phyloP scores from a whole-genome alignment of 2,329 filamentous ascomycete species.

The Metarhizium brunneum region DNA sequence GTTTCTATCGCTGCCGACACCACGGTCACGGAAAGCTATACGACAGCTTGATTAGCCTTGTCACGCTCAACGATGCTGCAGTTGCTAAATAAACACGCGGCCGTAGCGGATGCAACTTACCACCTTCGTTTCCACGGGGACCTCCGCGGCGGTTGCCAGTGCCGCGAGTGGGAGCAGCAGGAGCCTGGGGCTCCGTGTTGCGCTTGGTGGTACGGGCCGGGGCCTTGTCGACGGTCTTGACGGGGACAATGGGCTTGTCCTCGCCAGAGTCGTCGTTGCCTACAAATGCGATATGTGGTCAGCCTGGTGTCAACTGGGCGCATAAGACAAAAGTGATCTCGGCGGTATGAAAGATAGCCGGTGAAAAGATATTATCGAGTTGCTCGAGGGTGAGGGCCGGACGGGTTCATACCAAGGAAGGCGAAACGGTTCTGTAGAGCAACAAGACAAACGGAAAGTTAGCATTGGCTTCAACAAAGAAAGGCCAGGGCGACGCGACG shows the following conservation, averaged over 20 bases:
- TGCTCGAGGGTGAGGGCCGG: conserved; percentile 13
- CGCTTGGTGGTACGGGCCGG: conserved; percentile 69
- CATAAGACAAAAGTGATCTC: conserved; percentile 9
- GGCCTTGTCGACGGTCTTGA: conserved; percentile 84
- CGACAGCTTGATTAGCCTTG: not conserved
- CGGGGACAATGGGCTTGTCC: conserved; percentile 69
- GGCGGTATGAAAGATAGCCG: not conserved
- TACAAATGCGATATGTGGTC: conserved; percentile 16
- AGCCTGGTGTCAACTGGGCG: conserved; percentile 3
- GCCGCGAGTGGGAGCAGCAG: conserved; percentile 47
- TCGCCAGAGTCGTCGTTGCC: conserved; percentile 54
- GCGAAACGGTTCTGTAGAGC: conserved; percentile 79
- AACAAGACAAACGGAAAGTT: not conserved
- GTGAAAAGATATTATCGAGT: not conserved
- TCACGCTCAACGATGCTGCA: not conserved
- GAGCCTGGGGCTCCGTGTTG: conserved; percentile 69
- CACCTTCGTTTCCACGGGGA: conserved; percentile 72
- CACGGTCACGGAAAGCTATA: conserved; percentile 81
- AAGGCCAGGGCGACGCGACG: not conserved
- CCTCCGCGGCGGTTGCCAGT: conserved; percentile 44
- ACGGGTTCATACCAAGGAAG: conserved; percentile 73
- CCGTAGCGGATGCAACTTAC: conserved; percentile 42
- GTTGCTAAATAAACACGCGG: not conserved
- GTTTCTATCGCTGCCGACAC: conserved; percentile 74
- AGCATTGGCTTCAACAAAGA: not conserved